These are phyloP conservation scores for Craspedostauros australis DNA, from an alignment of 108 stramenopile genomes.

Conservation along the genomic window DNA sequence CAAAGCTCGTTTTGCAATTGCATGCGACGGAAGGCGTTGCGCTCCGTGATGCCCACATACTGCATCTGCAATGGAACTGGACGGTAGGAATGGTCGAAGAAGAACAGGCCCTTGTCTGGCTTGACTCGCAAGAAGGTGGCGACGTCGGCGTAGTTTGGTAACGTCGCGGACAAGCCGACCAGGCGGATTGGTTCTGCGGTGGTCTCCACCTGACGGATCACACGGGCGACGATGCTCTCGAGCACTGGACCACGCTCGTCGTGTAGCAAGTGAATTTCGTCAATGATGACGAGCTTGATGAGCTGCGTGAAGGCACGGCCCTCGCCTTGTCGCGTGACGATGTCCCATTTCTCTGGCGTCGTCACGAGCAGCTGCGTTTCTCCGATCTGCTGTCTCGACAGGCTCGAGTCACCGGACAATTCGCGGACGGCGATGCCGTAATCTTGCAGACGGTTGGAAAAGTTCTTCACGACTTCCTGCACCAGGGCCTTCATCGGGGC, in stretches of 20 bases:
- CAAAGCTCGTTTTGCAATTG: conserved; percentile 98
- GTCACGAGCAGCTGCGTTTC: conserved; percentile 98
- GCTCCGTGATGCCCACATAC: conserved; percentile 98
- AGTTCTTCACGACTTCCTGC: conserved; percentile 96
- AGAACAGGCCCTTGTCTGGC: conserved; percentile 95
- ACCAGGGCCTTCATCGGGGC: conserved; percentile 99
- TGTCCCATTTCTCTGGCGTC: conserved; percentile 99
- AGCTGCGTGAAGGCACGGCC: conserved; percentile 97
- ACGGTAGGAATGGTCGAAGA: conserved; percentile 98
- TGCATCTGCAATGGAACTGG: conserved; percentile 99
- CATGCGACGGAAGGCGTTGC: conserved; percentile 96
- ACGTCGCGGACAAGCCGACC: conserved; percentile 97
- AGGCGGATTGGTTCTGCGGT: conserved; percentile 92
- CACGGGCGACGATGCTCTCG: conserved; percentile 94
- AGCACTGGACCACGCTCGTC: conserved; percentile 98
- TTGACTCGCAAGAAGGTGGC: conserved; percentile 97
- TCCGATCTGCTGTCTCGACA: conserved; percentile 92
- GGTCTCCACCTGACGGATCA: conserved; percentile 93
- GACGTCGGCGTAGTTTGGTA: conserved; percentile 99
- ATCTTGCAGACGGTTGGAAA: conserved; percentile 79
- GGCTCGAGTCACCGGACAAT: conserved; percentile 96
- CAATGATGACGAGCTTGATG: conserved; percentile 95
- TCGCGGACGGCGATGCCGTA: conserved; percentile 93
- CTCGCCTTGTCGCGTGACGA: conserved; percentile 98
- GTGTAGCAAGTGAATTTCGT: conserved; percentile 99